Evolutionary conservation across 176 grass and related monocot genomes (phyloP).

Genomic region (Zea mays): Zm-B73-REFERENCE-NAM-5.0 NC_050104.1:79778001-79778500

Average conservation of each 20-base stretch:
- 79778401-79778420: constrained; percentile 84
- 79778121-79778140: no score
- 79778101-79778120: no score
- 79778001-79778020: no score
- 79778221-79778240: constrained; percentile 84
- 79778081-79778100: no score
- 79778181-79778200: constrained; percentile 69
- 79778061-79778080: no score
- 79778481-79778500: constrained; percentile 96
- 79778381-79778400: constrained; percentile 95
- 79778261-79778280: constrained; percentile 55
- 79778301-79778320: constrained; percentile 56
- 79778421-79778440: constrained; percentile 71
- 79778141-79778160: constrained; percentile 83
- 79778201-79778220: constrained; percentile 79
- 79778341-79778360: constrained; percentile 66
- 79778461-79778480: constrained; percentile 73
- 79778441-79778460: constrained; percentile 54
- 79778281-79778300: constrained; percentile 48
- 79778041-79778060: no score
- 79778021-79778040: no score
- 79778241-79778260: constrained; percentile 65
- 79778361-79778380: constrained; percentile 90
- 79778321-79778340: constrained; percentile 71
- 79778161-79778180: constrained; percentile 95